These are phyloP conservation scores for Yarrowia sp. DNA, from an alignment of 805 yeast species.

Conservation along the genomic window DNA sequence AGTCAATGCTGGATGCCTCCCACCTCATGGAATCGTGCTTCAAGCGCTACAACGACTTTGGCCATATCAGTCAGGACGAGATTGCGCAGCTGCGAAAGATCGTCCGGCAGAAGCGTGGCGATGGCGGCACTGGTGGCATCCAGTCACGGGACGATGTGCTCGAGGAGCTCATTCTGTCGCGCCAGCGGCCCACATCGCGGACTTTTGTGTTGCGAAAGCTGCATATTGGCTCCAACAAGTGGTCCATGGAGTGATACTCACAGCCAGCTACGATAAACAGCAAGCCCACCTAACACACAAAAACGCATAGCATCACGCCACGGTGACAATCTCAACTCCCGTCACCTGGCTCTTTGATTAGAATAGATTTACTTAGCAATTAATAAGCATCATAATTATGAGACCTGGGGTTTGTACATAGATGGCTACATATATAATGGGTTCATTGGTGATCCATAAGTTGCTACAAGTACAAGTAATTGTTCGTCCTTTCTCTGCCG, in stretches of 20 bases:
- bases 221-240: constrained; percentile 25
- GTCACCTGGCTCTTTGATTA: background rate
- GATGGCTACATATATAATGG: too few relatives aligned
- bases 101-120: constrained; percentile 50
- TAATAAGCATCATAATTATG: constrained; percentile 10
- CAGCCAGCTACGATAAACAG: background rate
- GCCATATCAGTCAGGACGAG: constrained; percentile 77
- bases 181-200: constrained; percentile 22
- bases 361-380: constrained; percentile 4
- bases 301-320: constrained; percentile 15
- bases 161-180: constrained; percentile 22
- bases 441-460: too few relatives aligned
- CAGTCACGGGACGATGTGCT: constrained; percentile 15
- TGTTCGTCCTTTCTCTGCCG: too few relatives aligned
- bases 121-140: constrained; percentile 9
- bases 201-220: constrained; percentile 11
- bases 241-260: constrained; percentile 19
- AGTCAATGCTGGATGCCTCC: constrained; percentile 44
- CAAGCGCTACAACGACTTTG: constrained; percentile 43
- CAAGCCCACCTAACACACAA: background rate
- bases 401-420: background rate
- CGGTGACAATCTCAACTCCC: background rate
- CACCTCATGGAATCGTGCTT: constrained; percentile 31
- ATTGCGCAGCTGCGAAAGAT: constrained; percentile 72
- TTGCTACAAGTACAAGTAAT: too few relatives aligned